Evolutionary conservation across 768 basidiomycete species (phyloP), one percentile per base, ranked within the genome.

Genomic region (Kondoa malvinella): DNA sequence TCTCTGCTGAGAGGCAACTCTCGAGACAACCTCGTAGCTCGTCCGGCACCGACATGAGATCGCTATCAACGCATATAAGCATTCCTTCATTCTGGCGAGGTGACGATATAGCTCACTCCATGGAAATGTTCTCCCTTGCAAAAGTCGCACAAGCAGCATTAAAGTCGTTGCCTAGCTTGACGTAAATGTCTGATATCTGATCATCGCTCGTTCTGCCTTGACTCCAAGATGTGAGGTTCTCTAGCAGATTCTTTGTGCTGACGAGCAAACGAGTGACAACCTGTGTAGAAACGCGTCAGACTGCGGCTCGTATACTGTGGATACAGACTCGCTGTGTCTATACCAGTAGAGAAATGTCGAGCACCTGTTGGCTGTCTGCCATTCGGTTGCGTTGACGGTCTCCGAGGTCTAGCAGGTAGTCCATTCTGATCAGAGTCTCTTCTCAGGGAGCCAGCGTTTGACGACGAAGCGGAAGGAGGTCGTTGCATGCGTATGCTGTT

Each of bases 131-230:
- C 72, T 86, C 90, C 15, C 82, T 80, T 1, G 83, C 82, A 76
- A 99, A 99, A 0, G 92, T 90, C 65, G 86, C 83, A 50, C 92
- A 89, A 12, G 92, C 92, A 17, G 84, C 83, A 75, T 96, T 96
- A 81, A 99, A 97, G 76, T 95, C 92, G 77, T 97, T 96, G 27
- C 95, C 95, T 27, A 99, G 81, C 66, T 85, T 84, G 66, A 99
- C 95, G 77, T 99, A 99, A 66, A 95, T 88, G 77, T 96, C 90
- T 81, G 92, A 95, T 75, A 99, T 91, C 72, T 88, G 81, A 57
- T 77, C 79, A 75, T 94, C 91, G 67, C 84, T 81, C 73, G 87
- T 81, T 73, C 84, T 81, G 69, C 82, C 77, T 68, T 81, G 81
- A 76, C 87, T 88, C 91, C 91, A 95, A 79, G 83, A 79, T 3